Percentiles rank a stretch among this genome's conserved stretches.
Evolutionary conservation across 2,329 filamentous ascomycete genomes (phyloP).

Genomic region (Calonectria pteridis): DNA sequence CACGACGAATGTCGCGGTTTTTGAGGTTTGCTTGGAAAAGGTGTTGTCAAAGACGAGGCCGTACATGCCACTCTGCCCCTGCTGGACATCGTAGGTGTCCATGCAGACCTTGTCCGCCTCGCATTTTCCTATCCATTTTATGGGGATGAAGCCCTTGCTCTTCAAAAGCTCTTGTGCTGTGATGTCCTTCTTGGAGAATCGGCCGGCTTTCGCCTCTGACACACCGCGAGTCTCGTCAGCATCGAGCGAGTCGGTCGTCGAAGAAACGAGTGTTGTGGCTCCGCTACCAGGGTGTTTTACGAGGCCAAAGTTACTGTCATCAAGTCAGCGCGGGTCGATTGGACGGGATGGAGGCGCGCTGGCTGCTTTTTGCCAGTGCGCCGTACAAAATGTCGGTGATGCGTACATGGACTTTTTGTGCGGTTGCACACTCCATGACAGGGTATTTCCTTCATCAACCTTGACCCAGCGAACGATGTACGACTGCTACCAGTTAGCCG

Average conservation of each 20-base stretch:
- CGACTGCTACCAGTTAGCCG: constrained; percentile 71
- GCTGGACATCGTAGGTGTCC: constrained; percentile 84
- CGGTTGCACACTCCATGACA: constrained; percentile 97
- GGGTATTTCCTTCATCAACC: constrained; percentile 89
- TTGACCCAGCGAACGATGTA: constrained; percentile 98
- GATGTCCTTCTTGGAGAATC: constrained; percentile 68
- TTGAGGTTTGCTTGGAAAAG: constrained; percentile 94
- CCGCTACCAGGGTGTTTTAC: constrained; percentile 93
- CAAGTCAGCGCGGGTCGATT: constrained; percentile 28
- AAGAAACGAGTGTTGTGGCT: constrained; percentile 59
- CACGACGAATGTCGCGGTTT: constrained; percentile 94
- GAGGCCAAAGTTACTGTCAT: constrained; percentile 86
- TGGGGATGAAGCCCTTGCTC: constrained; percentile 75
- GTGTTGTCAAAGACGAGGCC: constrained; percentile 98
- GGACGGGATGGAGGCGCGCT: background rate
- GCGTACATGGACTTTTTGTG: constrained; percentile 94
- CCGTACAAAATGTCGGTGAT: constrained; percentile 18
- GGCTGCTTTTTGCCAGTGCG: constrained; percentile 4
- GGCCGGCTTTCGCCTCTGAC: constrained; percentile 60
- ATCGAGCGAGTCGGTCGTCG: constrained; percentile 58
- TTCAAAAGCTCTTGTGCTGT: constrained; percentile 74
- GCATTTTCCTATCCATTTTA: constrained; percentile 93
- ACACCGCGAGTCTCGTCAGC: constrained; percentile 59
- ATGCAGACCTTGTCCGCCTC: constrained; percentile 96
- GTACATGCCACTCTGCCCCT: constrained; percentile 89